phyloP scores from a whole-genome alignment of 768 basidiomycete species.

The Crassisporium funariophilum region DNA sequence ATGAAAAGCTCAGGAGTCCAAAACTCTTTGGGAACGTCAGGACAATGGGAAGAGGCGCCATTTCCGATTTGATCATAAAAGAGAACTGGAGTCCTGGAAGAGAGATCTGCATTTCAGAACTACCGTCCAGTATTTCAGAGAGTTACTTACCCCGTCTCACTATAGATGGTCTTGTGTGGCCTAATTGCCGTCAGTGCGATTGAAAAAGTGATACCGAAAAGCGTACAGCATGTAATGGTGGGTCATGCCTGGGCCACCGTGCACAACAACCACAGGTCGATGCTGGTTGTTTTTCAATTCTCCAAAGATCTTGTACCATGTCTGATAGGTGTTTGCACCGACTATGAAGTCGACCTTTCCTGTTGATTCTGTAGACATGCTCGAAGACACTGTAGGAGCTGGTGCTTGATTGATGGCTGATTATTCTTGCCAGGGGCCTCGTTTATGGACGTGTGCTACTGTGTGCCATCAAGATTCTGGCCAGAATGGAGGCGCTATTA shows the following conservation, averaged over 20 bases:
- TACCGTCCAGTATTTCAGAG: too few species aligned
- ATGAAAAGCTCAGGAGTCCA: slow-evolving; percentile 55
- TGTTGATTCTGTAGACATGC: slow-evolving; percentile 5
- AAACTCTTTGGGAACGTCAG: slow-evolving; percentile 52
- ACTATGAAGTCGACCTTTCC: slow-evolving; percentile 19
- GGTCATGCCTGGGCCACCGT: slow-evolving; percentile 54
- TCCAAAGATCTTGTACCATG: slow-evolving; percentile 55
- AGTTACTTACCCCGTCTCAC: slow-evolving; percentile 10
- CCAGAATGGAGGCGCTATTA: too few species aligned
- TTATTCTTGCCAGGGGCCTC: too few species aligned
- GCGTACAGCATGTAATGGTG: slow-evolving; percentile 44
- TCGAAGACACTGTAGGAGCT: neutral
- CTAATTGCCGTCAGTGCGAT: too few species aligned
- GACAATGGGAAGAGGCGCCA: slow-evolving; percentile 55
- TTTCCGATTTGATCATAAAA: slow-evolving; percentile 60
- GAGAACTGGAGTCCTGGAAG: slow-evolving; percentile 48
- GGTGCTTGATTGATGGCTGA: neutral
- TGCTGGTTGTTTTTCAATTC: slow-evolving; percentile 34
- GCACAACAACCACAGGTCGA: slow-evolving; percentile 49
- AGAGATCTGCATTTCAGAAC: slow-evolving; percentile 28
- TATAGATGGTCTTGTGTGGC: slow-evolving; percentile 15
- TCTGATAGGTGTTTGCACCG: slow-evolving; percentile 28
- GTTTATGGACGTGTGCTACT: too few species aligned
- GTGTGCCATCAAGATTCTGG: too few species aligned
- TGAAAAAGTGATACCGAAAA: neutral